phyloP scores from a whole-genome alignment of 148 eudicot species.

The Rhododendron simsii region DNA sequence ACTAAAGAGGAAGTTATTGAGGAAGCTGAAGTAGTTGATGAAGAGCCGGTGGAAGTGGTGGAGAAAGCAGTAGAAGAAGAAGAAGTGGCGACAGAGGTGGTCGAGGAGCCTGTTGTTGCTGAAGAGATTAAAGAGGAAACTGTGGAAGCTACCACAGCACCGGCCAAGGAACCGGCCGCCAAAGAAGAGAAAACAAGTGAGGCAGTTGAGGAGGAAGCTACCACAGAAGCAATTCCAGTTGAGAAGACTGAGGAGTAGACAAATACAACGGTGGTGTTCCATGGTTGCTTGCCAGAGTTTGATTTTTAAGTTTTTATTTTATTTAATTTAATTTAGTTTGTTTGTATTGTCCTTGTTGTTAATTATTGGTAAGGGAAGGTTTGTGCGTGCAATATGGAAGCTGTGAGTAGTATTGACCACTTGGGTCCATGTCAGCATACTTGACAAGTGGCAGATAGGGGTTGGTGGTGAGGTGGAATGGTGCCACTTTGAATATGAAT shows the following conservation, averaged over 20 bases:
- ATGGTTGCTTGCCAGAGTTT: conserved; percentile 14
- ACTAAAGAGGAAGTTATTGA: conserved; percentile 12
- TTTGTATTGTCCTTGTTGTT: background rate
- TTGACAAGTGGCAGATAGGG: conserved; percentile 2
- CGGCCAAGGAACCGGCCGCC: conserved; percentile 13
- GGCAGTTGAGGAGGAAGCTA: conserved; percentile 11
- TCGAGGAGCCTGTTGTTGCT: conserved; percentile 13
- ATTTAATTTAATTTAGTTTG: background rate
- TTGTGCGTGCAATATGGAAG: background rate
- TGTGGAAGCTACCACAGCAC: background rate
- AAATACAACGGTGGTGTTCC: background rate
- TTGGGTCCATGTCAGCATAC: conserved; percentile 12
- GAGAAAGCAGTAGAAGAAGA: conserved; percentile 8
- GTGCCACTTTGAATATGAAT: background rate
- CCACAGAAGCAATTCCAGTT: conserved; percentile 18
- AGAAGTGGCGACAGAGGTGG: conserved; percentile 14
- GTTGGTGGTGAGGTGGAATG: background rate
- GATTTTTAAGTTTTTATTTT: background rate
- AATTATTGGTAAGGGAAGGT: background rate
- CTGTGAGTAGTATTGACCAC: background rate
- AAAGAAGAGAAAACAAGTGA: conserved; percentile 25
- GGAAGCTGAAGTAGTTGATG: conserved; percentile 18
- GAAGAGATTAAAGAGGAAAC: conserved; percentile 17
- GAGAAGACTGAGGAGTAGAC: conserved; percentile 34
- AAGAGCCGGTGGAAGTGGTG: conserved; percentile 21